These are phyloP conservation scores for Fusarium albidum DNA, from an alignment of 2,329 filamentous ascomycete species.

Conservation along the genomic window DNA sequence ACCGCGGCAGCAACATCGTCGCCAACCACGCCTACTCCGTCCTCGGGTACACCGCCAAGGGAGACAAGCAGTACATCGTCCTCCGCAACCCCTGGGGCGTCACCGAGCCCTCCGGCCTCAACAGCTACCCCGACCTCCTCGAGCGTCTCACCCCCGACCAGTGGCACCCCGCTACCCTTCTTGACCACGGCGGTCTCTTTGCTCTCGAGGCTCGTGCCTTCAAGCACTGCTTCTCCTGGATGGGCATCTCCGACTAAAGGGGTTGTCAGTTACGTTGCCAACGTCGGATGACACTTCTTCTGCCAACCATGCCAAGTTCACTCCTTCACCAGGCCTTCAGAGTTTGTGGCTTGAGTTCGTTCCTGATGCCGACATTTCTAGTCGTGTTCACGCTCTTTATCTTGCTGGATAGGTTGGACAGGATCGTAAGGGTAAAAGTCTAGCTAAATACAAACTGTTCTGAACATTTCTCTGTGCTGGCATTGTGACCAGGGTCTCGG, in stretches of 20 bases:
- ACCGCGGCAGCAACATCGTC: conserved; percentile 52
- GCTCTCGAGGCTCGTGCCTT: conserved; percentile 47
- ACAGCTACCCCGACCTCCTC: conserved; percentile 50
- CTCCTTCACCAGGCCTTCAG: too few relatives aligned
- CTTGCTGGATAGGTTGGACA: too few relatives aligned
- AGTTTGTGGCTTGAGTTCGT: too few relatives aligned
- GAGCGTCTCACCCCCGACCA: conserved; percentile 47
- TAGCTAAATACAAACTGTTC: too few relatives aligned
- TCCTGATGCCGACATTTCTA: too few relatives aligned
- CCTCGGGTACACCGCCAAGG: conserved; percentile 48
- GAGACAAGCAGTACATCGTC: conserved; percentile 51
- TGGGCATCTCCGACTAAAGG: conserved; percentile 44
- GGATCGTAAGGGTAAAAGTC: too few relatives aligned
- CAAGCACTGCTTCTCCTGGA: conserved; percentile 47
- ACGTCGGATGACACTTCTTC: too few relatives aligned
- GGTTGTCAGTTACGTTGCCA: neutral
- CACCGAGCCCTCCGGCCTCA: conserved; percentile 51
- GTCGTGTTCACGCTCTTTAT: too few relatives aligned
- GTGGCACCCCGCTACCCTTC: conserved; percentile 48
- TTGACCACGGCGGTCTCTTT: conserved; percentile 49
- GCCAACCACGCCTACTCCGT: conserved; percentile 56
- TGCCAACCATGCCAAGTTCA: too few relatives aligned
- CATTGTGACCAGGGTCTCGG: too few relatives aligned
- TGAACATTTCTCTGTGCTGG: too few relatives aligned
- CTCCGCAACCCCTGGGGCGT: conserved; percentile 55